Base-by-base conservation (phyloP, 805 yeast species). In the Brettanomyces custersianus region DNA sequence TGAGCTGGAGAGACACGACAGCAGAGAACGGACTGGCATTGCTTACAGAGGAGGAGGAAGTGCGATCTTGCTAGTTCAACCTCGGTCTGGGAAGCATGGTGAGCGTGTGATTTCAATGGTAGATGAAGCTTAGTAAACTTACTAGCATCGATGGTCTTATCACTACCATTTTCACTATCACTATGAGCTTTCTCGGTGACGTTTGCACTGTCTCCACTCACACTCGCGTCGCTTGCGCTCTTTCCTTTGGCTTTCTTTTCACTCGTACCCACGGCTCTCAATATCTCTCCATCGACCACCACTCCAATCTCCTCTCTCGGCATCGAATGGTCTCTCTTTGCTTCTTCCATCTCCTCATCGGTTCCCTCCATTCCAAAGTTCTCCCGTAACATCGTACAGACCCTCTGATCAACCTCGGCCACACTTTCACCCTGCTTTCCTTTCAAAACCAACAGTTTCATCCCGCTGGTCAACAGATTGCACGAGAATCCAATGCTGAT, bases 1-100 rank as follows among this genome's bases (percentile, higher is more conserved):
- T 82, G 92, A 15, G 87, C 72, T 6, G 94, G 92, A 3, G 88
- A 80, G 16, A 82, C 92, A 43, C 94, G 72, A 57, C 92, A 82
- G 55, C 94, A 82, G 38, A 82, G 55, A n/a, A 83, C 90, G 3
- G 88, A 69, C 39, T 73, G 68, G 59, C 92, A 82, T 42, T 78
- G 77, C 54, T 82, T 82, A 52, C 92, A 77, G 20, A 83, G 61
- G 21, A 82, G 60, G 37, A 83, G 62, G 55, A 83, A 82, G 53
- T 77, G 76, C 44, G 68, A 57, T 46, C 59, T 59, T 26, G 69
- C 45, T 4, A 37, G 48, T 4, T 59, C 58, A 21, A 61, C 61
- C 20, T 51, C 52, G n/a, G n/a, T n/a, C n/a, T n/a, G n/a, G n/a
- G n/a, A n/a, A n/a, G n/a, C n/a, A n/a, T n/a, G n/a, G n/a, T n/a